Evolutionary conservation across 345 rosid genomes (phyloP), one percentile per base, ranked within the genome.

Genomic region (Corymbia maculata): DNA sequence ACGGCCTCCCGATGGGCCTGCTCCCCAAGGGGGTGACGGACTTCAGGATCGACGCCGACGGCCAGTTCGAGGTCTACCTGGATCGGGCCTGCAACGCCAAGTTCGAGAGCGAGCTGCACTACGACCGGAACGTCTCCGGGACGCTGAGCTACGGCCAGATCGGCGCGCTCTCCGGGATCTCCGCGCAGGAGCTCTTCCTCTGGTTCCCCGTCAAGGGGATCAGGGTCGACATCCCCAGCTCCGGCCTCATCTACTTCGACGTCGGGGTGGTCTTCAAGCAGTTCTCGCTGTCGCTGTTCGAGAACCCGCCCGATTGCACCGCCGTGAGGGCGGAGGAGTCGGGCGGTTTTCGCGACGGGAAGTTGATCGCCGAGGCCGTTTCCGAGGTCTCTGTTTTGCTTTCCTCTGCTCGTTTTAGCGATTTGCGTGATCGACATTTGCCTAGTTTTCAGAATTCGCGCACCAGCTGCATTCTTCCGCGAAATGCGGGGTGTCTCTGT

Each of bases 181-280:
- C 95, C n/a, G 96, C 99, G 2, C 97, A 96, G 89, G 99, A 97
- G 89, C 89, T 97, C 24, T 97, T 96, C 87, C 90, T 97, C 75
- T 97, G 99, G 99, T 95, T 97, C 91, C 98, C 95, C 57, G 99
- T 97, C 6, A 96, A 93, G 89, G 95, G 93, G 75, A 96, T 97
- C 66, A 94, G 97, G 53, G 98, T 96, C 52, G 99, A 97, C 87
- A 88, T 96, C 3, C 99, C 99, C 0, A 94, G 96, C 89, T 96
- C 99, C 44, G 99, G 99, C 8, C 89, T 97, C 24, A 97, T 97
- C 11, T 94, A 95, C 91, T 97, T 97, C 86, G 99, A 97, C 55
- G 98, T 97, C 32, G 98, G 98, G 61, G 98, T 96, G 85, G 96
- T 97, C 87, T 92, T 36, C 44, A 96, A 97, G 93, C 98, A 97